A percentile compares a stretch with the other conserved stretches of the same genome.
Evolutionary conservation across 176 grass and related monocot genomes (phyloP).

Genomic region (Oryza glaberrima): DNA sequence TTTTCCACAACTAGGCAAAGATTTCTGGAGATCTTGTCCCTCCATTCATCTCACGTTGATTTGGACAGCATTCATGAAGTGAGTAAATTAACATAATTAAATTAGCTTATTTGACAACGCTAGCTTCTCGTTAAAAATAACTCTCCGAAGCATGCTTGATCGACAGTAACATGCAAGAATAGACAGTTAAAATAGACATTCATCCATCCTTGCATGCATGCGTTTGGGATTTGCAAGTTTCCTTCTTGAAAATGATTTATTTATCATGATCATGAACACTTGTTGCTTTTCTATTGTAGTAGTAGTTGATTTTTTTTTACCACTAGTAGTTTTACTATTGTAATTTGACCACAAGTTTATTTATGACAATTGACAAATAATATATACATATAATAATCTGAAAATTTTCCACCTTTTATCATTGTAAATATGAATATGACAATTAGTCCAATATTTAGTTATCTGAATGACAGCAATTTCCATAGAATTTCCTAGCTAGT

Average conservation of each 20-base stretch:
- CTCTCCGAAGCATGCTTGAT: not conserved
- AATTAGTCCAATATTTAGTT: not conserved
- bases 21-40: conserved; percentile 21
- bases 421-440: not conserved
- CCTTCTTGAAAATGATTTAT: not conserved
- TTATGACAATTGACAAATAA: not conserved
- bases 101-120: not conserved
- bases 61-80: not conserved
- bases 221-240: not conserved
- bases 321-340: not conserved
- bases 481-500: not conserved
- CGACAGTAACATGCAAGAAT: not conserved
- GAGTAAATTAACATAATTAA: not conserved
- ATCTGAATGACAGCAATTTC: not conserved
- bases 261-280: not conserved
- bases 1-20: conserved; percentile 14
- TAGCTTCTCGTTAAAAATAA: not conserved
- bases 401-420: not conserved
- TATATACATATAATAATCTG: not conserved
- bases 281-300: not conserved
- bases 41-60: conserved; percentile 6
- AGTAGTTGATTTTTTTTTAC: not conserved
- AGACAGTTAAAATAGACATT: not conserved
- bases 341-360: not conserved
- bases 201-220: not conserved